Base-by-base conservation (phyloP, 2,329 filamentous ascomycete genomes). In the Trichoderma guizhouense region DNA sequence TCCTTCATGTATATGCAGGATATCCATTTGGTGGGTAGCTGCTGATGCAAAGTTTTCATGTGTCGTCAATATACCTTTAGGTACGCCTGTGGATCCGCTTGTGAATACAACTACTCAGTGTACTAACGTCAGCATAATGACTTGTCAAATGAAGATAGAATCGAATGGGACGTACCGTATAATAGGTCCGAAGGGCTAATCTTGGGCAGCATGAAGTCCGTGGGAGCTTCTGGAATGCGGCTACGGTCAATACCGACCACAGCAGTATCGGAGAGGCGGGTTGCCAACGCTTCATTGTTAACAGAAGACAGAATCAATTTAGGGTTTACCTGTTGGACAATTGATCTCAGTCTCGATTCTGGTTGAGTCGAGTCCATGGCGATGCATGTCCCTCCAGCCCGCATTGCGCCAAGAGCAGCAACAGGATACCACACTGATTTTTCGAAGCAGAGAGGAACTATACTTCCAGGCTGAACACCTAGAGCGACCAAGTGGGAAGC, bases 31-130 rank as follows among this genome's bases (percentile, higher is more conserved):
- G 66, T 77, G 76, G n/a, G 39, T 68, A 15, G 21, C 55, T 26
- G 63, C 47, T 2, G 67, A 69, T 9, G 63, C 60, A 34, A 67
- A 62, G 26, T 67, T 60, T 26, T 32, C 15, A 32, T 72, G 71
- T 11, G 74, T 73, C 15, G 79, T 74, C 28, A 86, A 79, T n/a
- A 86, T 84, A 43, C 85, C 86, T 77, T 87, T 87, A 3, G 86
- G 86, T 39, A 79, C 78, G 5, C 86, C 86, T 0, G 85, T 87
- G 24, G 83, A 85, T 18, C 86, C 86, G 18, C 85, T 87, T n/a
- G 86, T 87, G 74, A 87, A 87, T 76, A 86, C 84, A 73, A 86
- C 83, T 57, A 32, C 36, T 39, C 21, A 9, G 18, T 30, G 3
- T 58, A 36, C 1, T 28, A 61, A 69, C 14, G 11, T 71, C 32